Conservation (phyloP, 2,329 filamentous ascomycete species). For the Cladophialophora immunda region DNA sequence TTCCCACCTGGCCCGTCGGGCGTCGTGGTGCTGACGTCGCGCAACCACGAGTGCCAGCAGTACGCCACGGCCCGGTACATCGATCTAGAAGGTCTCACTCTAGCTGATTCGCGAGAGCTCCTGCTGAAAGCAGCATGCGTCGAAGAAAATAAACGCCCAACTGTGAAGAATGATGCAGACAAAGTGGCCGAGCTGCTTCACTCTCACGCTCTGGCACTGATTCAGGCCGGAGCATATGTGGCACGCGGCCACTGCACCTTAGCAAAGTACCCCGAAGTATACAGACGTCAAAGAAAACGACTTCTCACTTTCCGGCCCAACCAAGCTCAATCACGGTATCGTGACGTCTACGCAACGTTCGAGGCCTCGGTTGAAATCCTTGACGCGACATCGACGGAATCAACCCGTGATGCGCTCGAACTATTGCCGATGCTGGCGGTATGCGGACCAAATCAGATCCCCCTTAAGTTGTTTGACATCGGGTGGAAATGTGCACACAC, state of each 20-base stretch:
- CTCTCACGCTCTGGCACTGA: slow-evolving; percentile 37
- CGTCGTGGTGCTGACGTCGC: slow-evolving; percentile 35
- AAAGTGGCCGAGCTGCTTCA: slow-evolving; percentile 26
- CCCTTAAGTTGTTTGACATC: slow-evolving; percentile 45
- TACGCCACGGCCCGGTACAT: slow-evolving; percentile 30
- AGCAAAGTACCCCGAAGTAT: slow-evolving; percentile 41
- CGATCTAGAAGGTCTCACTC: slow-evolving; percentile 22
- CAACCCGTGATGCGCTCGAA: slow-evolving; percentile 41
- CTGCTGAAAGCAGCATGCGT: slow-evolving; percentile 27
- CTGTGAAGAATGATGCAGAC: slow-evolving; percentile 20
- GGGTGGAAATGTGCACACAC: slow-evolving; percentile 40
- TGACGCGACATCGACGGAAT: slow-evolving; percentile 12
- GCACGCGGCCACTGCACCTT: slow-evolving; percentile 41
- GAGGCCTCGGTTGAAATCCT: slow-evolving; percentile 46
- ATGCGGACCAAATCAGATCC: slow-evolving; percentile 41
- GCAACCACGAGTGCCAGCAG: slow-evolving; percentile 33
- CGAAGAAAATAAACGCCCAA: not conserved
- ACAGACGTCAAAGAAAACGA: slow-evolving; percentile 39
- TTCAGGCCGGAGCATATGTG: slow-evolving; percentile 43
- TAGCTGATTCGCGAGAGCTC: slow-evolving; percentile 27
- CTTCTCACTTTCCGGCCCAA: slow-evolving; percentile 43
- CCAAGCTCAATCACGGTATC: slow-evolving; percentile 46
- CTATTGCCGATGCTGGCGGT: slow-evolving; percentile 45
- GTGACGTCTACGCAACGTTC: slow-evolving; percentile 49
- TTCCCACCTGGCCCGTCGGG: slow-evolving; percentile 28